Evolutionary conservation across 495 filamentous ascomycete species (phyloP), one percentile per base, ranked within the genome.

Genomic region (Clavariopsis aquatica): DNA sequence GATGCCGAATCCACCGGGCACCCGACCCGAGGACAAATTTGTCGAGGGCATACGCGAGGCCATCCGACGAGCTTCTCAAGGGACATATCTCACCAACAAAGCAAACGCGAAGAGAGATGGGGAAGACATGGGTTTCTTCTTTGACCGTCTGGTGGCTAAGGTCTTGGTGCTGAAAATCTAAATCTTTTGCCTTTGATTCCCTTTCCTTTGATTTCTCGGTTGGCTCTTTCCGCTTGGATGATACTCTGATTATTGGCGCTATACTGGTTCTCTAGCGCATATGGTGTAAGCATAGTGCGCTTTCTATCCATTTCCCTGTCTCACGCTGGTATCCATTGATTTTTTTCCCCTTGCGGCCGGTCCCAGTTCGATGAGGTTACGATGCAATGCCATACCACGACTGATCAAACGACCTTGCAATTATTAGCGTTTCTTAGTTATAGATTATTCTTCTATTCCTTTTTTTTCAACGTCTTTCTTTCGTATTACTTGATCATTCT

Each of bases 121-220:
- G 9, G 64, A 65, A 1, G 64, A 62, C 45, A 65, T 70, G 64
- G 64, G 34, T n/a, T 65, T 49, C 15, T 70, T 65, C 53, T 72
- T 72, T 47, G 70, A 72, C 41, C 47, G 70, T 29, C 26, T 70
- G n/a, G 57, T 70, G 6, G 70, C 70, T 27, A 52, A 57, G 60
- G 51, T 72, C 15, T 61, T 72, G 47, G 9, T 68, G 9, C 34
- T 66, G 0, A 52, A 53, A 34, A 46, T 24, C 15, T 49, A 24
- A 10, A 2, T 22, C 47, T 23, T 49, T 49, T 27, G 23, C 47
- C 26, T 49, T 49, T 49, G 5, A 5, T 49, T 23, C 6, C 15
- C 17, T 22, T 22, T 23, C 20, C 47, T 23, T 7, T 43, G n/a
- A n/a, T n/a, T n/a, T n/a, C n/a, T n/a, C n/a, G n/a, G n/a, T n/a